These are phyloP conservation scores for Xylariales sp. DNA, from an alignment of 2,329 filamentous ascomycete genomes.

Conservation along the genomic window DNA sequence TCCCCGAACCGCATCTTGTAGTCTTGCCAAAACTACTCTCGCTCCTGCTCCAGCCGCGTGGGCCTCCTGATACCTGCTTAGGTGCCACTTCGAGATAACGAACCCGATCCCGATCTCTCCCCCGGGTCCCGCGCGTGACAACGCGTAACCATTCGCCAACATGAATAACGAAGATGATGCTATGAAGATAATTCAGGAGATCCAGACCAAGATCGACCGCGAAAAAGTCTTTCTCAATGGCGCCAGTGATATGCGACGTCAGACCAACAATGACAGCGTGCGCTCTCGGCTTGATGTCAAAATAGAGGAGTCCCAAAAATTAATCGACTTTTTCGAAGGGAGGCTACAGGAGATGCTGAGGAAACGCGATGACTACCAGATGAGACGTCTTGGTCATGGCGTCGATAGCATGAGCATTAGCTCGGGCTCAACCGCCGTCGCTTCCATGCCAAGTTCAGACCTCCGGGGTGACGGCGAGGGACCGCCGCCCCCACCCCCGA, in stretches of 20 bases:
- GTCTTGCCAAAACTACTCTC: conserved; percentile 18
- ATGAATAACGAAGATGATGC: conserved; percentile 40
- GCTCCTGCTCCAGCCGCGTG: conserved; percentile 22
- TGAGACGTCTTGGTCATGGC: conserved; percentile 66
- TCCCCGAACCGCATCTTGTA: conserved; percentile 5
- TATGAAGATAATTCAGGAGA: conserved; percentile 61
- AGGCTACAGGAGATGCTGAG: conserved; percentile 89
- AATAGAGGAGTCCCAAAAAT: conserved; percentile 91
- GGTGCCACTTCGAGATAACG: conserved; percentile 23
- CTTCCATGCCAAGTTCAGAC: conserved; percentile 56
- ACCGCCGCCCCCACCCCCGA: conserved; percentile 78
- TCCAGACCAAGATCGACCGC: conserved; percentile 97
- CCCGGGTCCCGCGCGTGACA: conserved; percentile 52
- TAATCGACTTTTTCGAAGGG: conserved; percentile 95
- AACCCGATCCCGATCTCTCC: conserved; percentile 33
- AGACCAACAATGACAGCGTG: conserved; percentile 92
- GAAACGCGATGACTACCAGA: conserved; percentile 62
- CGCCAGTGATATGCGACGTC: conserved; percentile 93
- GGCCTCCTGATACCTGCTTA: conserved; percentile 20
- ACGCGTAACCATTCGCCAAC: conserved; percentile 48
- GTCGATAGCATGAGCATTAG: conserved; percentile 74
- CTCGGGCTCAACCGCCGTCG: conserved; percentile 56
- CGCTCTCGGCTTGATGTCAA: conserved; percentile 91
- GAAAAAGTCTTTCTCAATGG: conserved; percentile 96
- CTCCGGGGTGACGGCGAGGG: conserved; percentile 59